Evolutionary conservation across 768 basidiomycete genomes (phyloP).

Genomic region (Roridomyces roridus): DNA sequence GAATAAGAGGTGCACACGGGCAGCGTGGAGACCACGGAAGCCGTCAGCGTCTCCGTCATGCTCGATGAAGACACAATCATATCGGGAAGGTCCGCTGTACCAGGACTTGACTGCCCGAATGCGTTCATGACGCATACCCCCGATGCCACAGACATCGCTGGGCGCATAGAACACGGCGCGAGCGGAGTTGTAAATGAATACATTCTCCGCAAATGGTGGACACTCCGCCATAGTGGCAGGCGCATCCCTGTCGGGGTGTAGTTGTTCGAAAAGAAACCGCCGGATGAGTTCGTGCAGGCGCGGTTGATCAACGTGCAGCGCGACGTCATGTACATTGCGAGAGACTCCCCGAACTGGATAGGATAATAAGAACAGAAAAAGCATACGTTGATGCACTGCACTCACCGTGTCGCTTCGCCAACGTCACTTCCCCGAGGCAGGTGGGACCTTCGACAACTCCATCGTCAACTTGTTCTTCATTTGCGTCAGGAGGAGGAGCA

Average conservation of each 20-base stretch:
- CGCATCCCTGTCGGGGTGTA: neutral
- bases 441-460: slow-evolving; percentile 3
- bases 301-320: neutral
- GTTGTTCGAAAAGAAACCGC: slow-evolving; percentile 11
- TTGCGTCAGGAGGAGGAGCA: neutral
- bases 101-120: slow-evolving; percentile 31
- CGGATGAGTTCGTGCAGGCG: slow-evolving; percentile 7
- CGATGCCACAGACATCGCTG: slow-evolving; percentile 32
- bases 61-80: too few relatives aligned
- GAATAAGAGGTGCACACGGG: too few relatives aligned
- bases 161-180: slow-evolving; percentile 32
- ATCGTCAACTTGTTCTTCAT: slow-evolving; percentile 7
- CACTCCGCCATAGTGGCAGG: neutral
- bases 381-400: neutral
- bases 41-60: too few relatives aligned
- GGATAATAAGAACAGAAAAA: too few relatives aligned
- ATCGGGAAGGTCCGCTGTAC: too few relatives aligned
- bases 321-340: neutral
- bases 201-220: slow-evolving; percentile 4
- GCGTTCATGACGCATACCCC: slow-evolving; percentile 34
- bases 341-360: too few relatives aligned
- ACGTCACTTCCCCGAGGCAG: slow-evolving; percentile 6
- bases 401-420: slow-evolving; percentile 10
- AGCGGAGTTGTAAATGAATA: slow-evolving; percentile 23
- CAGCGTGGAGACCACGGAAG: too few relatives aligned